Conservation (phyloP, 2,329 filamentous ascomycete genomes). For the Cytospora schulzeri region DNA sequence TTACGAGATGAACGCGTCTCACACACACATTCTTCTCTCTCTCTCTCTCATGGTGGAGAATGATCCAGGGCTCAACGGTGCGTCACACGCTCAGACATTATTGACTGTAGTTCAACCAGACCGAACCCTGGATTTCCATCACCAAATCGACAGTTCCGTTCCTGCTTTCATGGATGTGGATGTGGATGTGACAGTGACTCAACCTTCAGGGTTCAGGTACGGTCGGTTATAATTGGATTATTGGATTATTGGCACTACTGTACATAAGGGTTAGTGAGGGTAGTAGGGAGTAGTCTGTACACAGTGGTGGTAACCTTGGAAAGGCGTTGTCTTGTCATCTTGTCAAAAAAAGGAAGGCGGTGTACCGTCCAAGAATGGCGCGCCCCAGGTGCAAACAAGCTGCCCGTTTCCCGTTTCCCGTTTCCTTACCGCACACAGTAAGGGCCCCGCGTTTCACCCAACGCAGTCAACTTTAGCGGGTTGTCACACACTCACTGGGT, state of each 20-base stretch:
- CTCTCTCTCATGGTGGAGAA: not conserved
- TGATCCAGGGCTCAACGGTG: not conserved
- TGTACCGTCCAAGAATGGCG: not conserved
- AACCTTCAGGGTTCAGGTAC: not conserved
- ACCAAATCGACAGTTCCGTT: constrained; percentile 8
- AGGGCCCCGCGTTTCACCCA: constrained; percentile 9
- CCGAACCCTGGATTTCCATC: not conserved
- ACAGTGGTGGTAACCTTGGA: not conserved
- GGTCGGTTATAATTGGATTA: too few species aligned
- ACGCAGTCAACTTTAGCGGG: constrained; percentile 11
- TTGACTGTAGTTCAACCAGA: not conserved
- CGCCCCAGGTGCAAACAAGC: not conserved
- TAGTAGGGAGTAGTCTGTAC: not conserved
- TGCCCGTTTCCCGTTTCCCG: not conserved
- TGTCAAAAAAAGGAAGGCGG: not conserved
- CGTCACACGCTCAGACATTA: not conserved
- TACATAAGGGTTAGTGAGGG: too few species aligned
- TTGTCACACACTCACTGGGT: constrained; percentile 11
- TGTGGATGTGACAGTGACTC: not conserved
- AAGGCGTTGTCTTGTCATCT: too few species aligned
- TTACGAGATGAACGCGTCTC: not conserved
- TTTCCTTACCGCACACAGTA: too few species aligned
- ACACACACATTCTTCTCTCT: too few species aligned
- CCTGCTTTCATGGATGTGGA: not conserved
- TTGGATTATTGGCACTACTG: too few species aligned